phyloP scores from a whole-genome alignment of 1,284 basidiomycete genomes.

The Boletellus sp. region DNA sequence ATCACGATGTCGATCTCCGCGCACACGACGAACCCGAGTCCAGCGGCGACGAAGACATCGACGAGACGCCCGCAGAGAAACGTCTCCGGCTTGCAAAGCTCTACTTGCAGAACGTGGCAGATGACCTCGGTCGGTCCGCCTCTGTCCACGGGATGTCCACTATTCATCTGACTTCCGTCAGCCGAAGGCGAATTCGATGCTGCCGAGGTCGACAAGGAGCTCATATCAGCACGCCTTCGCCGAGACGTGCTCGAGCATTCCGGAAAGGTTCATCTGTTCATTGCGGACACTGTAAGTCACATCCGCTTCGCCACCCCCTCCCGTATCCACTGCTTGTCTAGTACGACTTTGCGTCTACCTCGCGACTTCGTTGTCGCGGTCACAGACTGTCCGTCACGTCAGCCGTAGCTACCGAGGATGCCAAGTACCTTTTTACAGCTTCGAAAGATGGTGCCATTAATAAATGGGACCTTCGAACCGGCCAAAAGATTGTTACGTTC shows the following conservation, averaged over 20 bases:
- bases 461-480: slow-evolving; percentile 73
- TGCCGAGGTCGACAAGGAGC: slow-evolving; percentile 87
- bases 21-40: slow-evolving; percentile 55
- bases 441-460: slow-evolving; percentile 85
- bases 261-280: slow-evolving; percentile 80
- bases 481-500: slow-evolving; percentile 55
- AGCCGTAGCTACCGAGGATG: slow-evolving; percentile 69
- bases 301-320: not conserved
- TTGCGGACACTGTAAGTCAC: slow-evolving; percentile 62
- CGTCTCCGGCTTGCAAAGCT: slow-evolving; percentile 85
- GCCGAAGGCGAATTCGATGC: slow-evolving; percentile 89
- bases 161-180: slow-evolving; percentile 24
- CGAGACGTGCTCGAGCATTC: slow-evolving; percentile 85
- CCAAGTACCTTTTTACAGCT: slow-evolving; percentile 70
- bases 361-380: slow-evolving; percentile 59
- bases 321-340: slow-evolving; percentile 27
- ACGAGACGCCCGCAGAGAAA: slow-evolving; percentile 95
- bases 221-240: slow-evolving; percentile 86
- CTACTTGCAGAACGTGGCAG: slow-evolving; percentile 85
- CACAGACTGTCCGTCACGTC: slow-evolving; percentile 77
- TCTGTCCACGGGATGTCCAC: not conserved
- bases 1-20: slow-evolving; percentile 68
- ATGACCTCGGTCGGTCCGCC: slow-evolving; percentile 60
- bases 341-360: slow-evolving; percentile 40
- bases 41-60: slow-evolving; percentile 76